Evolutionary conservation across 495 filamentous ascomycete genomes (phyloP).

Genomic region (Hyaloscypha finlandica): DNA sequence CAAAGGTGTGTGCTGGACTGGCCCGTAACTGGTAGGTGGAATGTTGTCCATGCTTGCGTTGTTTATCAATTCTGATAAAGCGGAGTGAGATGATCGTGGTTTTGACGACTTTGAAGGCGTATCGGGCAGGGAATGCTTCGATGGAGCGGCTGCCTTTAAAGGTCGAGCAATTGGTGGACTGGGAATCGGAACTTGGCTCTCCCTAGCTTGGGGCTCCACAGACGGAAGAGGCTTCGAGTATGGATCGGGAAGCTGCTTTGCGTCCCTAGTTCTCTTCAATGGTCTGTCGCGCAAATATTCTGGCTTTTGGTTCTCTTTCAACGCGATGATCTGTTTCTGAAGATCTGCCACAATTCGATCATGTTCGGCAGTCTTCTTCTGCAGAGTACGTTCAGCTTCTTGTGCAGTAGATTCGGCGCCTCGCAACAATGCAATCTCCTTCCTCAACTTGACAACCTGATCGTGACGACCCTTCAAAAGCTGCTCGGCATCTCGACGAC

Average conservation of each 20-base stretch:
- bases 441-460: conserved; percentile 61
- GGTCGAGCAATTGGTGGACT: conserved; percentile 20
- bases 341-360: conserved; percentile 7
- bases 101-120: conserved; percentile 2
- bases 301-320: conserved; percentile 3
- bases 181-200: conserved; percentile 26
- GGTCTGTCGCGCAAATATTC: background rate
- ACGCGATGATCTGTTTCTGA: conserved; percentile 24
- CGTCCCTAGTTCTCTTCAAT: background rate
- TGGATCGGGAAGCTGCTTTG: background rate
- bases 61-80: conserved; percentile 31
- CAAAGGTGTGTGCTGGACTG: conserved; percentile 21
- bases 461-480: conserved; percentile 66
- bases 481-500: conserved; percentile 53
- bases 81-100: conserved; percentile 11
- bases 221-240: background rate
- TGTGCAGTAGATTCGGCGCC: conserved; percentile 29
- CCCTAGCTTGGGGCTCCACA: background rate
- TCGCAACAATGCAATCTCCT: conserved; percentile 55
- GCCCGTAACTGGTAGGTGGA: conserved; percentile 10
- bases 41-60: conserved; percentile 17
- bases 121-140: conserved; percentile 15
- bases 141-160: conserved; percentile 13
- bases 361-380: conserved; percentile 22
- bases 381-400: conserved; percentile 17